A percentile compares a stretch with the other conserved stretches of the same genome.
These are phyloP conservation scores for Lactarius quietus DNA, from an alignment of 768 basidiomycete species.

Conservation along the genomic window DNA sequence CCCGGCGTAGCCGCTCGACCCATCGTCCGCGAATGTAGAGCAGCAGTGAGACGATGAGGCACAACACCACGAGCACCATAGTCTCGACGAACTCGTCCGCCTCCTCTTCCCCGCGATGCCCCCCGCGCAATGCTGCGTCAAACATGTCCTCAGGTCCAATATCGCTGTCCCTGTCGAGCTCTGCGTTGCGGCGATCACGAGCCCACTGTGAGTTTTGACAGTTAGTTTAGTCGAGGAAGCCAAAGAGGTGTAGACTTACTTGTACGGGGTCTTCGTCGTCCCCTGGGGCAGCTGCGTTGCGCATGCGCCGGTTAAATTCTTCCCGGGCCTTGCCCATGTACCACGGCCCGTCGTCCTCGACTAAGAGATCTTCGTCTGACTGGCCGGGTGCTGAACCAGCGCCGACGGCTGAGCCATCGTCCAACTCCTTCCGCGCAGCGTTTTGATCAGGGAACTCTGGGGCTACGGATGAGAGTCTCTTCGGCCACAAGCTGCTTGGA, in stretches of 20 bases:
- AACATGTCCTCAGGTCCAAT: constrained; percentile 83
- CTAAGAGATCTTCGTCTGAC: constrained; percentile 31
- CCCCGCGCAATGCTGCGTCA: constrained; percentile 59
- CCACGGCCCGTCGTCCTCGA: constrained; percentile 66
- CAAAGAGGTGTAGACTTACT: constrained; percentile 34
- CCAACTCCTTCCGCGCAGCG: constrained; percentile 22
- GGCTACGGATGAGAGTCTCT: neutral
- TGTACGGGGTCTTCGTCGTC: constrained; percentile 74
- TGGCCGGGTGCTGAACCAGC: constrained; percentile 15
- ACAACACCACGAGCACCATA: constrained; percentile 69
- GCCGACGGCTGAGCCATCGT: constrained; percentile 9
- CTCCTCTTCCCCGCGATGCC: constrained; percentile 59
- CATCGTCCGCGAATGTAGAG: constrained; percentile 79
- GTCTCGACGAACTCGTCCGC: constrained; percentile 76
- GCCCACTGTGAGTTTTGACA: constrained; percentile 56
- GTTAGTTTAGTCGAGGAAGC: neutral
- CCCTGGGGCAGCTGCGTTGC: constrained; percentile 38
- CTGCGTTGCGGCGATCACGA: constrained; percentile 64
- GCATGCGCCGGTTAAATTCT: constrained; percentile 61
- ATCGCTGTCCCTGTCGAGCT: constrained; percentile 69
- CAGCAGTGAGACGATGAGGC: constrained; percentile 66
- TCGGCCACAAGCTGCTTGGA: neutral
- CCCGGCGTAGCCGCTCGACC: constrained; percentile 65
- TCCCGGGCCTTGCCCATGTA: constrained; percentile 81
- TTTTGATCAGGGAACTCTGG: constrained; percentile 5